These are phyloP conservation scores for Diospyros kaki DNA, from an alignment of 148 eudicot species.

Conservation along the genomic window DNA sequence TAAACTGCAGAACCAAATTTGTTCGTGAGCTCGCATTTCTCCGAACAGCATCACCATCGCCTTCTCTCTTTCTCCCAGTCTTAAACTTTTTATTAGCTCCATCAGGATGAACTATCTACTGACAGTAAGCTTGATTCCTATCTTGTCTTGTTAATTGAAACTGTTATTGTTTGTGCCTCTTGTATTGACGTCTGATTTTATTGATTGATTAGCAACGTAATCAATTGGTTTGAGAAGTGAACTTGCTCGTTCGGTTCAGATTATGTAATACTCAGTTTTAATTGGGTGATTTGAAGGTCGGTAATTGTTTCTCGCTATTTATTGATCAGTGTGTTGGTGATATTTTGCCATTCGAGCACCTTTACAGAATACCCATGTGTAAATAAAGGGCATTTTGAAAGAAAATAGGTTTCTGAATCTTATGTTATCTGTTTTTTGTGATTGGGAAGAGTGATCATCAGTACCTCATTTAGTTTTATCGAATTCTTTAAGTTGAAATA, in stretches of 20 bases:
- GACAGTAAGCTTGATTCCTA: slow-evolving; percentile 22
- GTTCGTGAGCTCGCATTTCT: no score
- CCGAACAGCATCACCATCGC: neutral
- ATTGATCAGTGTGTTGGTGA: neutral
- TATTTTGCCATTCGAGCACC: slow-evolving; percentile 4
- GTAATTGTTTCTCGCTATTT: no score
- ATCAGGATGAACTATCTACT: slow-evolving; percentile 40
- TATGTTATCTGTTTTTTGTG: neutral
- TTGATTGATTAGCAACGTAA: no score
- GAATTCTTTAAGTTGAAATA: neutral
- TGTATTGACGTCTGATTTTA: no score
- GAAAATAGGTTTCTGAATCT: neutral
- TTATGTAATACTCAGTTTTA: no score
- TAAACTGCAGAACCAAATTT: no score
- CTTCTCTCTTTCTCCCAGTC: neutral
- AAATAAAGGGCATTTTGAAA: neutral
- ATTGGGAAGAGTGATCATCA: neutral
- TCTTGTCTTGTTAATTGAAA: neutral
- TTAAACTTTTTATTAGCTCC: neutral
- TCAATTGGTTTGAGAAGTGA: no score
- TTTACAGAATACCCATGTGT: neutral
- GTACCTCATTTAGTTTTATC: neutral
- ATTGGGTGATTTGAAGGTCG: no score
- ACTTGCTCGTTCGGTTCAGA: no score
- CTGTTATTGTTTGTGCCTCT: neutral